Evolutionary conservation across 1,139 yeast genomes (phyloP).

Genomic region (Debaryomycetaceae sp.): DNA sequence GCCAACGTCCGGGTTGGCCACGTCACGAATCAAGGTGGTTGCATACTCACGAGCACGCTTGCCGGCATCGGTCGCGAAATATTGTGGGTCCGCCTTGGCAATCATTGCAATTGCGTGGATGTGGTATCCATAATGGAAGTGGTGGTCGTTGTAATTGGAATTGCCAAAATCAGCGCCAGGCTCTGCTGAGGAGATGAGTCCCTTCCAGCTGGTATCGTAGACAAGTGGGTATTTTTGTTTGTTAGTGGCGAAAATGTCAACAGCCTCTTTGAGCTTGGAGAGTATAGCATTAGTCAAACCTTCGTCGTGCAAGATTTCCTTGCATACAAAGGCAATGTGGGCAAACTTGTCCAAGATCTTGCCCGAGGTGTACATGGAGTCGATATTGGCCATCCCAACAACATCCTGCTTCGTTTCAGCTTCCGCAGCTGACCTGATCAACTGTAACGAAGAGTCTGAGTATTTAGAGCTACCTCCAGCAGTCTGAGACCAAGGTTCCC

Average conservation of each 20-base stretch:
- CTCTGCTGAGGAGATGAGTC: conserved; percentile 66
- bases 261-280: conserved; percentile 52
- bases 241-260: conserved; percentile 56
- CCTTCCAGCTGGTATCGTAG: conserved; percentile 70
- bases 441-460: conserved; percentile 29
- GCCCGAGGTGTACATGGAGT: conserved; percentile 74
- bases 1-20: conserved; percentile 33
- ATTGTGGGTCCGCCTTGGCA: conserved; percentile 47
- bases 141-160: conserved; percentile 75
- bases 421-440: conserved; percentile 46
- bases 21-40: conserved; percentile 34
- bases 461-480: conserved; percentile 22
- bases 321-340: conserved; percentile 59
- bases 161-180: conserved; percentile 72
- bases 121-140: conserved; percentile 78
- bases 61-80: conserved; percentile 26
- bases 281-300: conserved; percentile 40
- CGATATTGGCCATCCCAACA: conserved; percentile 55
- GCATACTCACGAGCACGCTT: conserved; percentile 26
- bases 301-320: conserved; percentile 49
- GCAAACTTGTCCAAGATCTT: conserved; percentile 74
- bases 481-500: conserved; percentile 59
- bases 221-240: conserved; percentile 57
- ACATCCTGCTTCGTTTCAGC: conserved; percentile 54
- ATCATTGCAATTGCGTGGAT: conserved; percentile 68